Conservation (phyloP, 371 early-diverging fungal genomes). For the Batkoa obscura region DNA sequence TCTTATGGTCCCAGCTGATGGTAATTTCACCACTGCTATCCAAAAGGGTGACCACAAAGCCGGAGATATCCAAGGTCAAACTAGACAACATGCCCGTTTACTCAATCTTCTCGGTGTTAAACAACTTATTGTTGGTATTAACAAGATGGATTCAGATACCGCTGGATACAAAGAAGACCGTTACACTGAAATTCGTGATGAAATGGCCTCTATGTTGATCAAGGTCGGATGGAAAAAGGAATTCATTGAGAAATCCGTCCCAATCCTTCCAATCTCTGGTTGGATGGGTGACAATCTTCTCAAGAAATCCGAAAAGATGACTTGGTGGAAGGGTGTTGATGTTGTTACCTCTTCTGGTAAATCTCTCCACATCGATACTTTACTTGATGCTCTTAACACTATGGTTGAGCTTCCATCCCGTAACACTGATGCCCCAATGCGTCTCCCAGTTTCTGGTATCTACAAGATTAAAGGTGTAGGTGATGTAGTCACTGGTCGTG, state of each 20-base stretch:
- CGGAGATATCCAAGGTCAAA: conserved; percentile 4
- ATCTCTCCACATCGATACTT: neutral
- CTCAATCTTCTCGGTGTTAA: conserved; percentile 4
- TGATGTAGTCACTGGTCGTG: conserved; percentile 4
- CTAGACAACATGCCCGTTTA: conserved; percentile 1
- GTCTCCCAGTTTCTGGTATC: conserved; percentile 5
- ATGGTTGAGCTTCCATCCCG: conserved; percentile 1
- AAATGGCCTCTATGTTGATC: neutral
- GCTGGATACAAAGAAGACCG: conserved; percentile 3
- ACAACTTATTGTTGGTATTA: conserved; percentile 3
- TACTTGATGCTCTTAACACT: neutral
- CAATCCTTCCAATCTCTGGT: conserved; percentile 20
- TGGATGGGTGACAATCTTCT: conserved; percentile 98
- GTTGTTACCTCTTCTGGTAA: neutral
- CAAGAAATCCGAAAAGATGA: conserved; percentile 81
- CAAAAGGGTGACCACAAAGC: conserved; percentile 7
- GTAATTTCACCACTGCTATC: conserved; percentile 6
- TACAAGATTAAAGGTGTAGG: conserved; percentile 7
- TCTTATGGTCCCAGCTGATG: conserved; percentile 82
- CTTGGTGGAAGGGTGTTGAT: conserved; percentile 24
- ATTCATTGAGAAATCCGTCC: neutral
- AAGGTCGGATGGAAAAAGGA: conserved; percentile 6
- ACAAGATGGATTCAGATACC: conserved; percentile 4
- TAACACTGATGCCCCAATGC: conserved; percentile 5
- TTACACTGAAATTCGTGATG: conserved; percentile 5